Evolutionary conservation across 2,329 filamentous ascomycete genomes (phyloP), one percentile per base, ranked within the genome.

Genomic region (Penicillium sp.): DNA sequence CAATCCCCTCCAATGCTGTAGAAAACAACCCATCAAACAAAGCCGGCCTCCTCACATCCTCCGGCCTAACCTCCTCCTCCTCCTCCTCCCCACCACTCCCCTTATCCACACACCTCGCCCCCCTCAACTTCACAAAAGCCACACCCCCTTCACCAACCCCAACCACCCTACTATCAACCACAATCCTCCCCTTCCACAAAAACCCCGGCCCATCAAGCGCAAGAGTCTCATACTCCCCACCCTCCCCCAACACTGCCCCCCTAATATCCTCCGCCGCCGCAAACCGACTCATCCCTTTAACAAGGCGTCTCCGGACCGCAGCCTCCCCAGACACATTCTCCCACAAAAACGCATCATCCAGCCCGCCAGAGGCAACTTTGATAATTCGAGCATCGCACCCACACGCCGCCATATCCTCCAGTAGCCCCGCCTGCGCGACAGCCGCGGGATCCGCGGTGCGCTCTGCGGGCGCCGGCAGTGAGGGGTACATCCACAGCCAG

Each of bases 191-290:
- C 78, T 86, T 89, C 84, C 95, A 97, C 62, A 97, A 75, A 54
- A 81, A 80, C 0, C 73, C 70, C 9, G 94, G 94, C 12, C 94
- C 95, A 77, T 93, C 88, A 38, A 98, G 73, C 49, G 95, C 92
- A 56, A 98, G 81, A 33, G 93, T 98, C 84, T 98, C 95, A 77
- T 96, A 98, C 81, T 98, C 95, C 3, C 95, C 95, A 6, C 95
- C 95, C 76, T 98, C 95, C 0, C 95, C 95, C 19, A 98, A 79
- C 10, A 93, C 87, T 9, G 91, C 90, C 0, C 91, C 92, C 80
- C 63, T 85, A 81, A 71, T 80, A 81, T 64, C 84, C 79, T 49
- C 90, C 42, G 71, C 70, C 6, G 63, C 69, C 15, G 73, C 90
- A 78, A 96, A 96, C 65, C 87, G 75, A 59, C 68, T 73, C 72